A percentile compares a stretch with the other conserved stretches of the same genome.
phyloP scores from a whole-genome alignment of 2,329 filamentous ascomycete genomes.

The Diaporthe helianthi region DNA sequence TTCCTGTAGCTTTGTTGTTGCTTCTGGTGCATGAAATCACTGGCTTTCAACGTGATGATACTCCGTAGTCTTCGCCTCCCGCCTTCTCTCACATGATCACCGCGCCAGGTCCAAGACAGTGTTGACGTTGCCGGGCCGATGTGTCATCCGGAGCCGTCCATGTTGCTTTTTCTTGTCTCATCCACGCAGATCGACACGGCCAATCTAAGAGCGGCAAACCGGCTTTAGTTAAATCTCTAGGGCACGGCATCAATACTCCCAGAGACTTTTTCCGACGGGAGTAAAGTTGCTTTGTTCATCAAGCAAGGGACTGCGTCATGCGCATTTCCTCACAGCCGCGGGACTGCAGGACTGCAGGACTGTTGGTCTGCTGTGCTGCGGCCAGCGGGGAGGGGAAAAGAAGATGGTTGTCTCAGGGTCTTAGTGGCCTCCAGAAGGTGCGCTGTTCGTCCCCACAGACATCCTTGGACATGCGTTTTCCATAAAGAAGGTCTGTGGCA shows the following conservation, averaged over 20 bases:
- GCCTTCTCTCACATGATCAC: neutral
- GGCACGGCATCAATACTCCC: neutral
- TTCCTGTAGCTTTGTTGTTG: neutral
- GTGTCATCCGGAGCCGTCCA: conserved; percentile 13
- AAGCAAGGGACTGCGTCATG: conserved; percentile 14
- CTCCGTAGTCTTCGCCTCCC: neutral
- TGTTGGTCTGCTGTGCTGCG: neutral
- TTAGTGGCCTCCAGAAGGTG: neutral
- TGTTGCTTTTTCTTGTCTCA: conserved; percentile 14
- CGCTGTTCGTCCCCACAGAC: neutral
- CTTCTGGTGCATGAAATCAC: neutral
- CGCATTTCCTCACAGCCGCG: conserved; percentile 7
- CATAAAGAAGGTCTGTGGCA: neutral
- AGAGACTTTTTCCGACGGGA: neutral
- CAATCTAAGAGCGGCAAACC: conserved; percentile 15
- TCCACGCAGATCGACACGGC: neutral
- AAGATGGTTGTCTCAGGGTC: conserved; percentile 7
- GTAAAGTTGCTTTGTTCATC: conserved; percentile 1
- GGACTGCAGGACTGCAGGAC: neutral
- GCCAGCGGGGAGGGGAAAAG: neutral
- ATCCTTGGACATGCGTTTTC: neutral
- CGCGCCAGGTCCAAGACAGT: conserved; percentile 1
- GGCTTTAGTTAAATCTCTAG: neutral
- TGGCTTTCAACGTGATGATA: neutral
- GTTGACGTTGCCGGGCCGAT: conserved; percentile 4